Base-by-base conservation (phyloP, 345 rosid species). In the Gossypium turneri region DNA sequence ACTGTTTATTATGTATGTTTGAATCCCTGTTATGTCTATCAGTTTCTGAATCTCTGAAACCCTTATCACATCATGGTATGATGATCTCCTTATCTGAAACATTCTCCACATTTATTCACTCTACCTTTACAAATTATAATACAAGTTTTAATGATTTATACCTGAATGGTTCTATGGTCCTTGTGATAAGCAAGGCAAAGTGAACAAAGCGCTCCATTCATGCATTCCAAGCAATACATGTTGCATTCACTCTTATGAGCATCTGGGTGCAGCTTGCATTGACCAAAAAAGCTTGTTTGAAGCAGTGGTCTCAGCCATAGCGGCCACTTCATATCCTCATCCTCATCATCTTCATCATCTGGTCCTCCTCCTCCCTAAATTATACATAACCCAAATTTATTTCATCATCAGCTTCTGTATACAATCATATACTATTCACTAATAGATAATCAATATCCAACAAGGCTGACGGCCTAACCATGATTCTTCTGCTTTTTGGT, bases 31-130 rank as follows among this genome's bases (percentile, higher is more conserved):
- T 59, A 89, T 85, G 82, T 89, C 93, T 67, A 89, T 25, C 47
- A 81, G 74, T 64, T 85, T 89, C 81, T 87, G 93, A 13, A 89
- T 84, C 80, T 89, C 93, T 7, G 85, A 75, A 0, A 89, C 89
- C 76, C 93, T 85, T 47, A 89, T 87, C 78, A 89, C 93, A 78
- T 89, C 93, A 79, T 89, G 93, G 84, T 89, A 89, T 1, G 93
- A 89, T 0, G 93, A 89, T 43, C 93, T 89, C 85, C 93, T 85
- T 71, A 89, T 89, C 93, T 89, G 84, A 24, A 29, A n/a, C 10
- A 1, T 22, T 50, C 62, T 65, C 47, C 72, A 75, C 41, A 67
- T 7, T 12, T 52, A 34, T 5, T 34, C 41, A 34, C 41, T 1
- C 41, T 5, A 34, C 41, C 41, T 34, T 34, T 34, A 34, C 41